Base-by-base conservation (phyloP, 2,329 filamentous ascomycete genomes). In the Colletotrichum sidae region DNA sequence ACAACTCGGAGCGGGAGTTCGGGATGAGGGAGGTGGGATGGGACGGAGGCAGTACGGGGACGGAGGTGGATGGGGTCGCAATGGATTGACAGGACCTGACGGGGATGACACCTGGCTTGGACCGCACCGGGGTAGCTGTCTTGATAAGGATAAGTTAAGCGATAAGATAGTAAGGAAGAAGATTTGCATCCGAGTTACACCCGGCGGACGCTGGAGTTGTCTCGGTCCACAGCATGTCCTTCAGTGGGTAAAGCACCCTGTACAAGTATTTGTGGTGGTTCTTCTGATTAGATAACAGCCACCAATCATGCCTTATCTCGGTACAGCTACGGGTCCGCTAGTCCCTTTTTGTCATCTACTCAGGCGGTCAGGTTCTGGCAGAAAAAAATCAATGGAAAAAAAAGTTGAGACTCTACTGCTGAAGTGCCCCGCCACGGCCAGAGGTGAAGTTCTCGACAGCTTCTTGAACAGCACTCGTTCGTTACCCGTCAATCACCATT, bases 341-440 rank as follows among this genome's bases (percentile, higher is more conserved):
- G 33, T 53, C 41, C 35, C 38, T 55, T 67, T 58, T 11, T 35
- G 65, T 62, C 39, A 63, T 38, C 12, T 9, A 11, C 41, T 47
- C 13, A 59, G 60, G 70, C 68, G 69, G 67, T 66, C 58, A 72
- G 42, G 2, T 9, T 9, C 33, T 15, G 68, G 69, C 69, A 70
- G 65, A 67, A 71, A 69, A 69, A 69, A 68, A 64, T 61, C 54
- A 67, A 64, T 65, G 73, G 73, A 70, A 72, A 75, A 75, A 76
- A 75, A 74, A 70, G 68, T 69, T 67, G 56, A 60, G 70, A 72
- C 69, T 67, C 66, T 46, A 60, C 68, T 70, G 69, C 66, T 25
- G 4, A 25, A 68, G 55, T 68, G 75, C 77, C 76, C 77, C 77
- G 77, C 76, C 70, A 62, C 59, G 62, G 55, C 52, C 39, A 60